Evolutionary conservation across 2,329 filamentous ascomycete species (phyloP).

Genomic region (Pseudogymnoascus sp.): DNA sequence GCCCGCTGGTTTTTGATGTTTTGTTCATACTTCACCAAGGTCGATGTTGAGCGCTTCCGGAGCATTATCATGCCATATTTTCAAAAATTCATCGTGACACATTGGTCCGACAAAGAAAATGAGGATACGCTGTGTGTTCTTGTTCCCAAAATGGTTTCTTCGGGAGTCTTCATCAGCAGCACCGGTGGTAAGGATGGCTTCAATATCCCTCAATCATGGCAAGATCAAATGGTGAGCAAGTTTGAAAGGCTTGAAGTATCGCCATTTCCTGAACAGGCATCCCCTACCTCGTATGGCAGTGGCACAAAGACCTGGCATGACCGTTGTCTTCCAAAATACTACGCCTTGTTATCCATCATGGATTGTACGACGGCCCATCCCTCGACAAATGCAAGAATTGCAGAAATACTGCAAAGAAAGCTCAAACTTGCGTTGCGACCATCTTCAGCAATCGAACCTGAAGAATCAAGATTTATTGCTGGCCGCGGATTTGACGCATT

Average conservation of each 20-base stretch:
- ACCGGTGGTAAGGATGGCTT: constrained; percentile 45
- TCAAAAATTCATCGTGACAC: constrained; percentile 63
- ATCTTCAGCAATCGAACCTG: constrained; percentile 48
- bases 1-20: constrained; percentile 73
- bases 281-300: constrained; percentile 43
- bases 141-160: constrained; percentile 55
- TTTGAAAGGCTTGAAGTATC: constrained; percentile 58
- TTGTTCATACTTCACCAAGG: constrained; percentile 69
- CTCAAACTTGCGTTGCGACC: constrained; percentile 57
- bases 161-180: constrained; percentile 45
- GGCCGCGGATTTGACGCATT: constrained; percentile 70
- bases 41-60: constrained; percentile 67
- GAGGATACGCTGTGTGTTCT: constrained; percentile 63
- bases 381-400: constrained; percentile 57
- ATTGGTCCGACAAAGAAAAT: constrained; percentile 60
- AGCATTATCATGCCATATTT: constrained; percentile 73
- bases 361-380: constrained; percentile 55
- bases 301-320: constrained; percentile 55
- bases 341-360: constrained; percentile 56
- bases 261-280: constrained; percentile 56
- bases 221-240: constrained; percentile 61
- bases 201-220: constrained; percentile 58
- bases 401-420: constrained; percentile 57
- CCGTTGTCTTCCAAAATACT: constrained; percentile 58
- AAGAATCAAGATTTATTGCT: constrained; percentile 64